Evolutionary conservation across 1,284 basidiomycete species (phyloP), one percentile per base, ranked within the genome.

Genomic region (Leccinum griseonigrum): DNA sequence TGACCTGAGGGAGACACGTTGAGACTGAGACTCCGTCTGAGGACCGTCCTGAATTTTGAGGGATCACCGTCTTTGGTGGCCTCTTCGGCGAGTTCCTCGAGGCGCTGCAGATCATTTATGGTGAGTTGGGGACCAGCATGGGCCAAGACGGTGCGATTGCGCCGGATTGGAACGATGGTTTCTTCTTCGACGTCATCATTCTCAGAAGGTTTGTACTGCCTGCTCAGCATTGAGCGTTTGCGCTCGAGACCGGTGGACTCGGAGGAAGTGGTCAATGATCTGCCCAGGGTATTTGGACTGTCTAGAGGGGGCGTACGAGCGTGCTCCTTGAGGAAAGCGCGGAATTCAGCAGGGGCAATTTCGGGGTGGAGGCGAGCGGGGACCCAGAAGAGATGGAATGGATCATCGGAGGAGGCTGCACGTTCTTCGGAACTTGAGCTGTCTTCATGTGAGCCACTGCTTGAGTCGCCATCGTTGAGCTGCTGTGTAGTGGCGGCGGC

Each of bases 281-380:
- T 78, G 73, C 70, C 77, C 68, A 68, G 72, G 68, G 66, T 50
- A 62, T 63, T 71, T 57, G 74, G 61, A 34, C 77, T 83, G 70
- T 89, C 86, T 32, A 79, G 74, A 16, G 82, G 76, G 51, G 75
- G 81, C 10, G 83, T 77, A 72, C 86, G 78, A 61, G 96, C 88
- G 78, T 98, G 97, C 69, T 97, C 92, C 75, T 96, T 93, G 68
- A 99, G 86, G 72, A 98, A 98, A 31, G 89, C 89, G 62, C 94
- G 88, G 77, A 99, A 99, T 77, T 98, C 95, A 57, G 89, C 88
- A 10, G 97, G 97, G 1, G 96, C 97, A 72, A 99, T 92, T 79
- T 99, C 97, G 22, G 97, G 97, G 74, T 99, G 97, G 26, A 98
- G 81, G 60, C 91, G 87, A 14, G 97, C 97, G 46, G 97, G 97